These are phyloP conservation scores for Tuber aestivum DNA, from an alignment of 495 filamentous ascomycete genomes.

Conservation along the genomic window DNA sequence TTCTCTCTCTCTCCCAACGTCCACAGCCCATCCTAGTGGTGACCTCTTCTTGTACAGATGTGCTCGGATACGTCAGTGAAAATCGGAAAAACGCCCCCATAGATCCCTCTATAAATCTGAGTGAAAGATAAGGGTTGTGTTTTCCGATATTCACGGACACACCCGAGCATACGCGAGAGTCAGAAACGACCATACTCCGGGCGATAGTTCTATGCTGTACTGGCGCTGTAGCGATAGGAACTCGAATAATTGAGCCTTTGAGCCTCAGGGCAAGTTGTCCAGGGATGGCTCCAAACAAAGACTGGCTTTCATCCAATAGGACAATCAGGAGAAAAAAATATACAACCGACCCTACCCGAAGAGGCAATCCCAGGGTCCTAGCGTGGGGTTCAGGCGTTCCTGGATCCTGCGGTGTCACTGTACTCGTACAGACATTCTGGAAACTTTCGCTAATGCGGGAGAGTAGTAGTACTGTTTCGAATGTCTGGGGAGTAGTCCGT, in stretches of 20 bases:
- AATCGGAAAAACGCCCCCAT: too few relatives aligned
- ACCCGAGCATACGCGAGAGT: too few relatives aligned
- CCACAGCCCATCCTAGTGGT: too few relatives aligned
- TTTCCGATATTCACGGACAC: too few relatives aligned
- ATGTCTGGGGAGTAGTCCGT: slow-evolving; percentile 3
- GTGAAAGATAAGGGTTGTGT: too few relatives aligned
- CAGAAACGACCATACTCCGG: not conserved
- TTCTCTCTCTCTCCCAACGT: too few relatives aligned
- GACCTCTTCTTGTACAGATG: too few relatives aligned
- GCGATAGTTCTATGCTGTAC: too few relatives aligned
- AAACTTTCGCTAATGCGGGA: not conserved
- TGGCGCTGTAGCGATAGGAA: not conserved
- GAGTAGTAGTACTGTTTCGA: not conserved
- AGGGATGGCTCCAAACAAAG: not conserved
- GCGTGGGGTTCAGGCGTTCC: not conserved
- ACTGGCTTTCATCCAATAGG: too few relatives aligned
- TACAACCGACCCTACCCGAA: not conserved
- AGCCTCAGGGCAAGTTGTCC: not conserved
- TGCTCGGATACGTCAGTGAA: too few relatives aligned
- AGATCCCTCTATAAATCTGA: too few relatives aligned
- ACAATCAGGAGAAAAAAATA: too few relatives aligned
- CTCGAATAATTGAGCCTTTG: not conserved
- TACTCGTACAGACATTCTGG: not conserved
- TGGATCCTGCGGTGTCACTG: not conserved
- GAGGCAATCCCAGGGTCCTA: not conserved